Evolutionary conservation across 2,329 filamentous ascomycete species (phyloP), one percentile per base, ranked within the genome.

Genomic region (Penicillium nordicum): DNA sequence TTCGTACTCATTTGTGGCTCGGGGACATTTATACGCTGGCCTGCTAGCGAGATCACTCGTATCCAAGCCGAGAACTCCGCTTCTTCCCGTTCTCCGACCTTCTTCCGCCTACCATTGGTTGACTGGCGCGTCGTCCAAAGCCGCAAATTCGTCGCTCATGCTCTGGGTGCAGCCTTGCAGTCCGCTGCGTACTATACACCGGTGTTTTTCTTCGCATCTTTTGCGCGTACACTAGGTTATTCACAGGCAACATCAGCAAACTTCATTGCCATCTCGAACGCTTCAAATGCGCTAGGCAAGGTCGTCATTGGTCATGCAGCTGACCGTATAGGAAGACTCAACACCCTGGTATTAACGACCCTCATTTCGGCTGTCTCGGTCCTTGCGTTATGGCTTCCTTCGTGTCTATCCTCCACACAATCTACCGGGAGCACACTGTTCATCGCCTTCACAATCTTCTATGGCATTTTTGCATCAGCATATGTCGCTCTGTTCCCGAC

Each of bases 401-500:
- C 65, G 1, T 53, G 63, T 12, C 16, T 67, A 11, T 56, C 60
- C 5, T 42, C 53, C 3, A 45, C 44, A 0, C 55, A 52, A 12
- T 55, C 57, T 4, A 60, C 44, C n/a, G 62, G 59, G 0, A 63
- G 59, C 9, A 53, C 41, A 0, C 61, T 72, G 2, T 72, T 71
- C 50, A 68, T 72, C 21, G 54, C 66, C 1, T 73, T 73, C 50
- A 67, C 67, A 1, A 62, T 72, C 5, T 62, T 68, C 14, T 76
- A 76, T 45, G 72, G 74, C 9, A 57, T 74, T 1, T 74, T 74
- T 46, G 73, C 74, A 2, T 67, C 71, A 12, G 72, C 72, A 0
- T 76, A 76, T 57, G 68, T 74, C 7, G 68, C 72, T 1, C 62
- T 78, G 1, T 77, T 76, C 50, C 75, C 75, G 0, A 69, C 75